Evolutionary conservation across 2,329 filamentous ascomycete genomes (phyloP).

Genomic region (Neonectria neomacrospora): DNA sequence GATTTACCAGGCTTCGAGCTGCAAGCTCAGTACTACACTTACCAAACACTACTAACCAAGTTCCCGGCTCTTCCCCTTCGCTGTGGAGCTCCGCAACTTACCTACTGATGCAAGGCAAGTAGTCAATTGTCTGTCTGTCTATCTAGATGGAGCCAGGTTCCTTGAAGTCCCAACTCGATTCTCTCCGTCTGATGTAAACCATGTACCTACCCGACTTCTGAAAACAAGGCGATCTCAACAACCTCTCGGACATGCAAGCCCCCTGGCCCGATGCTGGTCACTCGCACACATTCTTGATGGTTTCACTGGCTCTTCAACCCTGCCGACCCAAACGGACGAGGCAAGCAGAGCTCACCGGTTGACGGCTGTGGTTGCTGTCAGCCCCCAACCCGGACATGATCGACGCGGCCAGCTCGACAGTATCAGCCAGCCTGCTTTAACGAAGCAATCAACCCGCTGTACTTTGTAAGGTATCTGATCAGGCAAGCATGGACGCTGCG

Average conservation of each 20-base stretch:
- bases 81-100: not conserved
- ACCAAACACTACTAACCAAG: not conserved
- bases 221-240: constrained; percentile 6
- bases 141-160: not conserved
- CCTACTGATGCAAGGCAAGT: not conserved
- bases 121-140: not conserved
- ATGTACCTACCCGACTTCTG: not conserved
- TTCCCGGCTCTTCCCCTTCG: not conserved
- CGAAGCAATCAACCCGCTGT: constrained; percentile 7
- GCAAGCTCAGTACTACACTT: not conserved
- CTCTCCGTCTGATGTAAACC: not conserved
- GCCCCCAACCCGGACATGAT: constrained; percentile 35
- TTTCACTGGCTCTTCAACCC: constrained; percentile 11
- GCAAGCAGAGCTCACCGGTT: constrained; percentile 28
- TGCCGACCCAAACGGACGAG: constrained; percentile 26
- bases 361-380: constrained; percentile 29
- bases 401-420: constrained; percentile 22
- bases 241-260: not conserved
- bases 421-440: not conserved
- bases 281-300: constrained; percentile 18
- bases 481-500: not conserved
- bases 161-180: not conserved
- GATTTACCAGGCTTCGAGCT: not conserved
- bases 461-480: constrained; percentile 8
- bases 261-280: constrained; percentile 19